Evolutionary conservation across 2,329 filamentous ascomycete genomes (phyloP).

Genomic region (Colletotrichum magnum): DNA sequence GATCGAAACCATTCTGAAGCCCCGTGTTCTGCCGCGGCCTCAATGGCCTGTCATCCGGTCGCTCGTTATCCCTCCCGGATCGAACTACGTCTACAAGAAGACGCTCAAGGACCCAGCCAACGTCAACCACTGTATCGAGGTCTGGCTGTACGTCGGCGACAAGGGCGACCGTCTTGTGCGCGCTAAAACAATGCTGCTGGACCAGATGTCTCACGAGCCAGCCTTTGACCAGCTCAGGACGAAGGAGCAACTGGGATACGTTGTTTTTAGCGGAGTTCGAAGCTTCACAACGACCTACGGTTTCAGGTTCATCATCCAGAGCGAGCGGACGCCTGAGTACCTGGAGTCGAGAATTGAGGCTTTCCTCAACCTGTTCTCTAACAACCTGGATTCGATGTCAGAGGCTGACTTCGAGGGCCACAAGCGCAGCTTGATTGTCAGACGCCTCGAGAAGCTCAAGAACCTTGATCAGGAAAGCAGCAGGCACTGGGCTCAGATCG

Average conservation of each 20-base stretch:
- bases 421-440: slow-evolving; percentile 90
- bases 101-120: slow-evolving; percentile 88
- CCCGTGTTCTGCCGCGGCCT: slow-evolving; percentile 78
- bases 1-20: slow-evolving; percentile 82
- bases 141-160: slow-evolving; percentile 79
- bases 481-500: slow-evolving; percentile 88
- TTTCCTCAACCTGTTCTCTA: slow-evolving; percentile 80
- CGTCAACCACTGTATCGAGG: slow-evolving; percentile 89
- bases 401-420: slow-evolving; percentile 90
- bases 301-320: slow-evolving; percentile 93
- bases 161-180: slow-evolving; percentile 78
- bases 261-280: slow-evolving; percentile 87
- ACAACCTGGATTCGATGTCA: slow-evolving; percentile 80
- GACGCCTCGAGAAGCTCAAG: slow-evolving; percentile 90
- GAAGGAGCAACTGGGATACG: slow-evolving; percentile 97
- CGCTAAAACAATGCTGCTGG: slow-evolving; percentile 84
- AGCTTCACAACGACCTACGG: slow-evolving; percentile 83
- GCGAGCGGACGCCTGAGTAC: slow-evolving; percentile 86
- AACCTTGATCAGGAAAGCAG: slow-evolving; percentile 89
- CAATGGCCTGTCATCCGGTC: slow-evolving; percentile 87
- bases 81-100: slow-evolving; percentile 87
- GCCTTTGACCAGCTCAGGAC: slow-evolving; percentile 95
- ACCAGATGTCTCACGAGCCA: slow-evolving; percentile 93
- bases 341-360: slow-evolving; percentile 89
- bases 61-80: slow-evolving; percentile 82